phyloP scores from a whole-genome alignment of 805 yeast genomes.

The Ogataea saltuana region DNA sequence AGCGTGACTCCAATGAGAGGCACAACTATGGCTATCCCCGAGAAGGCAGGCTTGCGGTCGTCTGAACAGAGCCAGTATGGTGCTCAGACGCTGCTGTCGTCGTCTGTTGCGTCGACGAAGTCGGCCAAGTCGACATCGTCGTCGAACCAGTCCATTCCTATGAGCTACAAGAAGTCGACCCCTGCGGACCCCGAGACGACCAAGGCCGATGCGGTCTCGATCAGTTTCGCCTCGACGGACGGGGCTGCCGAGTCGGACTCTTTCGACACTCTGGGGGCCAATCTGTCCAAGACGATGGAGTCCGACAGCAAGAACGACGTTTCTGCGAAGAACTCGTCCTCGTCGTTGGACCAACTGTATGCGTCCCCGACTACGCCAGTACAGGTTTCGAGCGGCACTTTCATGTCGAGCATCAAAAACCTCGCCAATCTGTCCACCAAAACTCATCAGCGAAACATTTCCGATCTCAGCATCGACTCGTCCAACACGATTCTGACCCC shows the following conservation, averaged over 20 bases:
- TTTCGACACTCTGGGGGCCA: slow-evolving; percentile 14
- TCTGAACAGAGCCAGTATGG: not conserved
- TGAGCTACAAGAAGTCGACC: slow-evolving; percentile 35
- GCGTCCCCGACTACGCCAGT: slow-evolving; percentile 23
- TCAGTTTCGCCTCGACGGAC: slow-evolving; percentile 20
- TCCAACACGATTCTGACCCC: slow-evolving; percentile 18
- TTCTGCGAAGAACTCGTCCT: slow-evolving; percentile 23
- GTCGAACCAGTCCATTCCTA: slow-evolving; percentile 25
- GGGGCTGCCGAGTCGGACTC: slow-evolving; percentile 11
- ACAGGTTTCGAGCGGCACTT: slow-evolving; percentile 12
- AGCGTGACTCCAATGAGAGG: slow-evolving; percentile 20
- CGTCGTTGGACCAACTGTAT: too few species aligned
- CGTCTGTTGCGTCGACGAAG: slow-evolving; percentile 24
- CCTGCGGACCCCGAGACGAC: slow-evolving; percentile 58
- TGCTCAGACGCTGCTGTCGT: slow-evolving; percentile 17
- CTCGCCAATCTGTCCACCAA: slow-evolving; percentile 23
- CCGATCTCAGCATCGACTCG: slow-evolving; percentile 24
- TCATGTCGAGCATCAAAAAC: slow-evolving; percentile 27
- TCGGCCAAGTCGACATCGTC: slow-evolving; percentile 22
- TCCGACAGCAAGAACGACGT: slow-evolving; percentile 6
- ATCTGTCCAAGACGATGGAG: slow-evolving; percentile 16
- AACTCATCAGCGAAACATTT: slow-evolving; percentile 21
- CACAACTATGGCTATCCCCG: slow-evolving; percentile 24
- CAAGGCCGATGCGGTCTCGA: slow-evolving; percentile 47
- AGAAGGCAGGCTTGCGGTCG: slow-evolving; percentile 4